Evolutionary conservation across 2,329 filamentous ascomycete genomes (phyloP), one percentile per base, ranked within the genome.

Genomic region (Talaromyces sp.): DNA sequence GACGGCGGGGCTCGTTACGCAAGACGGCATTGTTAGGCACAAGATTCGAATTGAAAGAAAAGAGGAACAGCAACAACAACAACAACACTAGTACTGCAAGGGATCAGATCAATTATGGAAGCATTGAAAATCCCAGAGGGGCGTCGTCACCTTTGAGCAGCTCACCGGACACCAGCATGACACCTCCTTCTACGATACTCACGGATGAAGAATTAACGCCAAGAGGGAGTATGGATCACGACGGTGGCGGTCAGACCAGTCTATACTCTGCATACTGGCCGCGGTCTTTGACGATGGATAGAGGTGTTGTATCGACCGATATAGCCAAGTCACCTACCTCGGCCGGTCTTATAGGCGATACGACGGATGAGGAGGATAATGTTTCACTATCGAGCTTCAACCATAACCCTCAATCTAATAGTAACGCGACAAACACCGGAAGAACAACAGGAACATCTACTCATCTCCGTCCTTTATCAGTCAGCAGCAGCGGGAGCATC

Each of bases 1-100:
- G 86, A 66, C 84, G 92, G 60, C 89, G 89, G 69, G 91, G 91
- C 3, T 96, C 92, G 10, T 78, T 97, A 70, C 84, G 92, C 60
- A 96, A 96, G 74, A 90, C 89, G 10, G 91, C 91, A 25, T 78
- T 96, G 51, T 80, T 96, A 17, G 89, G 90, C 15, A 88, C 69
- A 60, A 63, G 72, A 19, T 62, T 74, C 36, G 69, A 74, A 56
- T 65, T 66, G 35, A 70, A 68, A 40, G 71, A 73, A 53, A 72
- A 70, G 62, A 54, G 53, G 53, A 59, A 50, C 45, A 54, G 22
- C 31, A 55, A 41, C 22, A 59, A 50, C 45, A 54, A 19, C 31
- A 55, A 41, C 22, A 51, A 36, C 33, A 13, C 40, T 45, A 48
- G 40, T 48, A 35, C 55, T 57, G 46, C 55, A 43, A 52, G 55